Base-by-base conservation (phyloP, 2,329 filamentous ascomycete species). In the Neonectria faginata region DNA sequence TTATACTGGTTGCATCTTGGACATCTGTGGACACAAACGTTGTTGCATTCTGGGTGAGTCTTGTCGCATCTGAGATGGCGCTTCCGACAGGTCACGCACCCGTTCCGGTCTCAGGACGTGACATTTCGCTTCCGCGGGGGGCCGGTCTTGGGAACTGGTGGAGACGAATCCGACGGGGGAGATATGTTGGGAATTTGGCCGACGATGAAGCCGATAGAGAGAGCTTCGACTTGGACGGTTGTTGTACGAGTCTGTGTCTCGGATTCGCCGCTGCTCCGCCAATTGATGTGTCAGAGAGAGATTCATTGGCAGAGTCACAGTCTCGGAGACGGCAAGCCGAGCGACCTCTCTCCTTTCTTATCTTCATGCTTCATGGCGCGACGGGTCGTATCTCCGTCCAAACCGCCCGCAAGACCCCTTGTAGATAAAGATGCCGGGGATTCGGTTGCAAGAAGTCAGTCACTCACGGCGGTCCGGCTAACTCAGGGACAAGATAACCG, bases 21-120 rank as follows among this genome's bases (percentile, higher is more conserved):
- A n/a, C 5, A 10, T 31, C 2, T 14, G 41, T 10, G 45, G 29
- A 9, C 18, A 27, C 27, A 16, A 45, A 59, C 57, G 29, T 59
- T 59, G 11, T 27, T n/a, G n/a, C 57, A 59, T 16, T 59, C 57
- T 9, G 57, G 57, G 14, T 59, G 22, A 14, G 57, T 44, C 27
- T 59, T 39, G 47, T 59, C 57, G 41, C 57, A 59, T 8, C 57
- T 18, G 5, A 59, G 47, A 22, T 44, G 57, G 5, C 57, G 20
- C 18, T 48, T 33, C 6, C 57, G 57, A 36, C 57, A 59, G 12
- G 57, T 41, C 20, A 59, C 44, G 47, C 57, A 59, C 22, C 57
- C 57, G 18, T 27, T 25, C 27, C 57, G 57, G 36, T 59, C 57
- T 29, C 57, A 47, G 47, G 57, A 59, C 11, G 39, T 36, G 25